These are phyloP conservation scores for Phytophthora litchii DNA, from an alignment of 352 stramenopile species.

Conservation along the genomic window DNA sequence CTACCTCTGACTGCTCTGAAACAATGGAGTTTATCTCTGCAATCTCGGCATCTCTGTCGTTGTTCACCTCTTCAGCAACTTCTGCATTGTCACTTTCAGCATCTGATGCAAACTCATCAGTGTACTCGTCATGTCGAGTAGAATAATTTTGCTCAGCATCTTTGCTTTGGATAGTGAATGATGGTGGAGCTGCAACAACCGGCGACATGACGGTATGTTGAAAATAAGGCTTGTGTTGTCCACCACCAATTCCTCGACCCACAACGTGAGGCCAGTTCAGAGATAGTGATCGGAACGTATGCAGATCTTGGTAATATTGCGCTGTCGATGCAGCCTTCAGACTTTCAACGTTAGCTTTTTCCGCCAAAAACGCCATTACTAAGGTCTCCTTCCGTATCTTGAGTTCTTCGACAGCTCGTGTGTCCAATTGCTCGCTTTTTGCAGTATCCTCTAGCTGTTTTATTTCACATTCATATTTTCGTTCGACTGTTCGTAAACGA, in stretches of 20 bases:
- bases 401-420: slow-evolving; percentile 18
- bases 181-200: neutral
- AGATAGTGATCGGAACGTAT: slow-evolving; percentile 53
- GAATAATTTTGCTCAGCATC: slow-evolving; percentile 2
- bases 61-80: neutral
- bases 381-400: slow-evolving; percentile 40
- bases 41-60: neutral
- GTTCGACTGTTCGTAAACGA: slow-evolving; percentile 48
- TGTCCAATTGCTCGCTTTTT: neutral
- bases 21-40: slow-evolving; percentile 2
- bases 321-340: slow-evolving; percentile 55
- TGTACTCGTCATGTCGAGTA: slow-evolving; percentile 14
- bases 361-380: slow-evolving; percentile 49
- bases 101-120: slow-evolving; percentile 25
- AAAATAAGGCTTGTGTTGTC: neutral
- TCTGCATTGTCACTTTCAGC: neutral
- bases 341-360: slow-evolving; percentile 63
- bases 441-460: slow-evolving; percentile 24
- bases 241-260: neutral
- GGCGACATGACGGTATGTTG: neutral
- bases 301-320: slow-evolving; percentile 70
- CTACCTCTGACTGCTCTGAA: slow-evolving; percentile 9
- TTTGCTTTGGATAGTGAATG: neutral
- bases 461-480: slow-evolving; percentile 43
- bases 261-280: slow-evolving; percentile 16